phyloP scores from a whole-genome alignment of 495 filamentous ascomycete species.

The Penicillium herquei region DNA sequence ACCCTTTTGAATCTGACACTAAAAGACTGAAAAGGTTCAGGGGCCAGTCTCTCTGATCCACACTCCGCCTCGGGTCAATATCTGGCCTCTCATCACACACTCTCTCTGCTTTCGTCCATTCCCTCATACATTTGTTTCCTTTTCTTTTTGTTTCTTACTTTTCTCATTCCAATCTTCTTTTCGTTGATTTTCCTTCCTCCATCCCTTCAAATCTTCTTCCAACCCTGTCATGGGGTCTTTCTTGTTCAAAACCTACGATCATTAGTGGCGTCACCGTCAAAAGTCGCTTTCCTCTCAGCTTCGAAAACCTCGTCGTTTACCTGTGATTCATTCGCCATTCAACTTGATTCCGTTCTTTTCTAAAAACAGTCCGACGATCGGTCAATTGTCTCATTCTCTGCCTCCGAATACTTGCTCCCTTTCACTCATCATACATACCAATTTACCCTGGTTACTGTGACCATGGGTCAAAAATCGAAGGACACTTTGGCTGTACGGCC shows the following conservation, averaged over 20 bases:
- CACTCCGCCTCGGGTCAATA: constrained; percentile 17
- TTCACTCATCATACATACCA: constrained; percentile 10
- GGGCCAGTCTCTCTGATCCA: constrained; percentile 11
- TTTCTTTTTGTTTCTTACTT: constrained; percentile 12
- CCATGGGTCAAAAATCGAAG: constrained; percentile 39
- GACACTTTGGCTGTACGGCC: constrained; percentile 40
- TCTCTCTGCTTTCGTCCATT: constrained; percentile 31
- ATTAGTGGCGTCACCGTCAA: constrained; percentile 32
- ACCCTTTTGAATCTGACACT: not conserved
- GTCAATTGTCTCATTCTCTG: not conserved
- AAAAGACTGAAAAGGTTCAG: constrained; percentile 11
- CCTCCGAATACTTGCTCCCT: constrained; percentile 1
- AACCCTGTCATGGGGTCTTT: constrained; percentile 39
- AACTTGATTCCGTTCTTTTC: constrained; percentile 7
- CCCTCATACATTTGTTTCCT: constrained; percentile 19
- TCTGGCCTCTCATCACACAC: constrained; percentile 32
- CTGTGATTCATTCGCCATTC: constrained; percentile 4
- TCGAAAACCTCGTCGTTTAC: constrained; percentile 5
- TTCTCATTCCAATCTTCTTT: not conserved
- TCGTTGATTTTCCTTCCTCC: constrained; percentile 12
- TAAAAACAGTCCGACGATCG: constrained; percentile 2
- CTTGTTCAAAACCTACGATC: constrained; percentile 34
- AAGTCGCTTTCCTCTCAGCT: constrained; percentile 7
- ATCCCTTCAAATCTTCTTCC: not conserved
- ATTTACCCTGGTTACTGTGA: constrained; percentile 9